Evolutionary conservation across 2,329 filamentous ascomycete genomes (phyloP).

Genomic region (Colletotrichum camelliae): DNA sequence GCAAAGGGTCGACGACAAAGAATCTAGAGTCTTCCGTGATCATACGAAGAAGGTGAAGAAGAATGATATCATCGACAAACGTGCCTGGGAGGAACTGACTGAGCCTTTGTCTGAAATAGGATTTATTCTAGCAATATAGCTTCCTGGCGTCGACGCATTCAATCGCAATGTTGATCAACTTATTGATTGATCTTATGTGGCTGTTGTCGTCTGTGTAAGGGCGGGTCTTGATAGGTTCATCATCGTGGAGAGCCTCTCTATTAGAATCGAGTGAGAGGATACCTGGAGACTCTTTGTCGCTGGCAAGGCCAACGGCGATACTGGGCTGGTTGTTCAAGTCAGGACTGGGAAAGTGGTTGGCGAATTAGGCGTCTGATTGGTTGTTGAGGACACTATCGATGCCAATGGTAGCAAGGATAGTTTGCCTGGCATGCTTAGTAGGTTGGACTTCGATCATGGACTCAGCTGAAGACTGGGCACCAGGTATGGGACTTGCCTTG

Average conservation of each 20-base stretch:
- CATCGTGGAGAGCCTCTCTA: neutral
- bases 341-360: neutral
- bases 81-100: neutral
- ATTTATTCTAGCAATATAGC: neutral
- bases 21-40: neutral
- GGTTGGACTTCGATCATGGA: neutral
- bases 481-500: neutral
- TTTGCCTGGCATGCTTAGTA: neutral
- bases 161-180: neutral
- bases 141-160: neutral
- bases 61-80: neutral
- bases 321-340: neutral
- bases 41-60: neutral
- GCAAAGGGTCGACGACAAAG: neutral
- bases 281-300: neutral
- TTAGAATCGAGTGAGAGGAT: neutral
- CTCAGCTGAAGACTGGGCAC: neutral
- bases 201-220: neutral
- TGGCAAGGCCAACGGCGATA: neutral
- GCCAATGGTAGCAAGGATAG: neutral
- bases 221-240: neutral
- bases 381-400: neutral
- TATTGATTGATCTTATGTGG: neutral
- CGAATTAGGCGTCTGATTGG: neutral
- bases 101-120: neutral